phyloP scores from a whole-genome alignment of 2,329 filamentous ascomycete species.

The Diaporthe batatas region DNA sequence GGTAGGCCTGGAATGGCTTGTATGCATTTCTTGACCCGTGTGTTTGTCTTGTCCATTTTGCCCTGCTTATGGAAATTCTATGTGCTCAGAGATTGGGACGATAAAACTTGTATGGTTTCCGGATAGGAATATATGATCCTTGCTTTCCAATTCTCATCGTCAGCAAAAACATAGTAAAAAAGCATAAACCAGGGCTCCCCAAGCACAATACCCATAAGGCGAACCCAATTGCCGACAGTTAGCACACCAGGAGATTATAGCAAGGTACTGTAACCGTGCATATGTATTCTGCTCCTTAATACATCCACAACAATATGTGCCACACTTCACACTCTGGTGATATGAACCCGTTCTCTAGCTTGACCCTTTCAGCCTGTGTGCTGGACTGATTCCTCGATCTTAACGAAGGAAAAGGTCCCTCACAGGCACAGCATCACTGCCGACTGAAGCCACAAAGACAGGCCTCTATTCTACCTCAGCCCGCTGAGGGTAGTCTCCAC shows the following conservation, averaged over 20 bases:
- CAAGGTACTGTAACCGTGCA: not conserved
- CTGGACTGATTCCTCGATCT: not conserved
- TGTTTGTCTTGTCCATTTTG: too few species aligned
- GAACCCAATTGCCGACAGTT: conserved; percentile 34
- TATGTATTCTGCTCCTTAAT: too few species aligned
- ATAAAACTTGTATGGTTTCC: too few species aligned
- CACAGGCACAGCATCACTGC: not conserved
- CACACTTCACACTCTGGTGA: not conserved
- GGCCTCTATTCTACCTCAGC: conserved; percentile 39
- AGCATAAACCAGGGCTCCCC: conserved; percentile 34
- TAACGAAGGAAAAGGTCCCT: not conserved
- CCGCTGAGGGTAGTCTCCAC: conserved; percentile 48
- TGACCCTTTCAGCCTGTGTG: too few species aligned
- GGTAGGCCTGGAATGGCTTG: not conserved
- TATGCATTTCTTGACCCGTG: not conserved
- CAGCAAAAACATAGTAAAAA: too few species aligned
- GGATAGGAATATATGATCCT: too few species aligned
- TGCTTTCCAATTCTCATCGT: too few species aligned
- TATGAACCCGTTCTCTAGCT: not conserved
- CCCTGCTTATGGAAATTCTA: too few species aligned
- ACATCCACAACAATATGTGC: not conserved
- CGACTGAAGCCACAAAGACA: too few species aligned
- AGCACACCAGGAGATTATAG: too few species aligned
- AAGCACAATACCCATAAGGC: conserved; percentile 26
- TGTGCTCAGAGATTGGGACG: too few species aligned